Conservation (phyloP, 768 basidiomycete species). For the Lanmaoa rubissima region DNA sequence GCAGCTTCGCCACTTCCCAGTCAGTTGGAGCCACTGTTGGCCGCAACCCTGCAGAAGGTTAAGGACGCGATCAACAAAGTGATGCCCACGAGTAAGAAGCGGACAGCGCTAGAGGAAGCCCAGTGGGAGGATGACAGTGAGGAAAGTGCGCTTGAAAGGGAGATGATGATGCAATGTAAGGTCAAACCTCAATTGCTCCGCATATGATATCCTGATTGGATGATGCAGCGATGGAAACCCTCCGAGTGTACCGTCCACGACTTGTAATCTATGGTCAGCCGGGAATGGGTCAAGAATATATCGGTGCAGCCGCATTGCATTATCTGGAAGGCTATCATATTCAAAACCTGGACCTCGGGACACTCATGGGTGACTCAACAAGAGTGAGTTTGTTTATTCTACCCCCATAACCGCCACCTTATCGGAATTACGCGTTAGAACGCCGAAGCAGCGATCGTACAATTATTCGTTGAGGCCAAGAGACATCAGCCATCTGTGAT, state of each 20-base stretch:
- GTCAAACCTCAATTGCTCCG: conserved; percentile 3
- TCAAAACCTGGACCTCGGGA: conserved; percentile 90
- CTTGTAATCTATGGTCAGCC: conserved; percentile 74
- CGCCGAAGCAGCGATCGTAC: conserved; percentile 88
- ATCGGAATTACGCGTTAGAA: conserved; percentile 48
- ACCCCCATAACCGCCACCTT: not conserved
- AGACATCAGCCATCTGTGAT: conserved; percentile 95
- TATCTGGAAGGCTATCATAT: conserved; percentile 95
- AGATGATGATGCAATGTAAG: conserved; percentile 85
- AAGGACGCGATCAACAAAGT: conserved; percentile 71
- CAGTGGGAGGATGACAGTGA: conserved; percentile 83
- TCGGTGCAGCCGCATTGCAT: conserved; percentile 90
- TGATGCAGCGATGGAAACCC: conserved; percentile 78
- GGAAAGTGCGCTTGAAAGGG: conserved; percentile 84
- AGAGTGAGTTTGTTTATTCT: conserved; percentile 52
- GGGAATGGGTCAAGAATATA: conserved; percentile 90
- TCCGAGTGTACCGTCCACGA: conserved; percentile 88
- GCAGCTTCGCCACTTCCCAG: conserved; percentile 80
- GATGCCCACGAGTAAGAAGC: conserved; percentile 77
- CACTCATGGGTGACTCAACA: conserved; percentile 83
- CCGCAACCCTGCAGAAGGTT: conserved; percentile 63
- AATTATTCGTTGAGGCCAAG: conserved; percentile 95
- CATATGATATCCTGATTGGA: not conserved
- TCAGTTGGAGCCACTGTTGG: conserved; percentile 80
- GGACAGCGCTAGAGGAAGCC: conserved; percentile 89